Percentiles rank a stretch among this genome's conserved stretches.
These are phyloP conservation scores for Trichoderma atroviride DNA, from an alignment of 2,329 filamentous ascomycete genomes.

Conservation along the genomic window DNA sequence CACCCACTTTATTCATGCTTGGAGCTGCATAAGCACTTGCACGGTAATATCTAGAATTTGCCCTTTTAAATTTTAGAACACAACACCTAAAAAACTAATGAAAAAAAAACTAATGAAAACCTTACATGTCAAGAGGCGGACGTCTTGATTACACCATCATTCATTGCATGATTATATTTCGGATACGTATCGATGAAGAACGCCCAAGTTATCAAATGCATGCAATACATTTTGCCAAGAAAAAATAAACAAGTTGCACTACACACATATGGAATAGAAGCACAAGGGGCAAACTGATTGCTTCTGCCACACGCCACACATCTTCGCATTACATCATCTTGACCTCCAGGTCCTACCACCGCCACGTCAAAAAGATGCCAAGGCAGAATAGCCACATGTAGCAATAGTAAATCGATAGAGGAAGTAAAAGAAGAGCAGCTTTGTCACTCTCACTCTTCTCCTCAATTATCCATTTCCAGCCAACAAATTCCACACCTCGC, in stretches of 20 bases:
- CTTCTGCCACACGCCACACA: background rate
- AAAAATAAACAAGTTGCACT: background rate
- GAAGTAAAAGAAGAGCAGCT: background rate
- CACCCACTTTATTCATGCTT: background rate
- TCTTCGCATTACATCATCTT: constrained; percentile 16
- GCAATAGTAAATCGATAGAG: background rate
- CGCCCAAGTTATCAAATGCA: background rate
- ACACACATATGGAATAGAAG: background rate
- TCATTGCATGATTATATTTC: background rate
- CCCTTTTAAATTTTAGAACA: background rate
- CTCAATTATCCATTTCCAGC: background rate
- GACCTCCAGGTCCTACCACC: background rate
- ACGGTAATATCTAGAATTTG: background rate
- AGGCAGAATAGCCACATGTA: background rate
- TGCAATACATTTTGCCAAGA: background rate
- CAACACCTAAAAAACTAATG: background rate
- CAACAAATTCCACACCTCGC: background rate
- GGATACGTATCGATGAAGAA: background rate
- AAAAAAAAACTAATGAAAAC: background rate
- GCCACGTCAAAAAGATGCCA: background rate
- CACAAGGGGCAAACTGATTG: background rate
- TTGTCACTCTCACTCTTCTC: background rate
- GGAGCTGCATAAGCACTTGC: background rate
- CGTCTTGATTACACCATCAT: background rate
- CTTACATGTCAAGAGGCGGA: background rate